These are phyloP conservation scores for Solanum etuberosum DNA, from an alignment of 257 asterid species.

Conservation along the genomic window DNA sequence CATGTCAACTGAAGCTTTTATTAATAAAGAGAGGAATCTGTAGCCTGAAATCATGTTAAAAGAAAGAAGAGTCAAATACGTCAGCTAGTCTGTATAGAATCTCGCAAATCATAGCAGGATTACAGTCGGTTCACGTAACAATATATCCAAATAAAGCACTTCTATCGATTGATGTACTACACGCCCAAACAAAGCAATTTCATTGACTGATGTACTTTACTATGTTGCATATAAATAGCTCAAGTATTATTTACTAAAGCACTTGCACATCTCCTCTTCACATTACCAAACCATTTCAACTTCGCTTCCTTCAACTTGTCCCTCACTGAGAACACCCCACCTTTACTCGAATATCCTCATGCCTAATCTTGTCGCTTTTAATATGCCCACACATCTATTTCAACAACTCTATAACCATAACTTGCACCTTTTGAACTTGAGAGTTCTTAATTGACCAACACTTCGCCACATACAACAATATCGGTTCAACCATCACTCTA, in stretches of 20 bases:
- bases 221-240: not conserved
- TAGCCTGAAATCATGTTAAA: not conserved
- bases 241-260: not conserved
- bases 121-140: not conserved
- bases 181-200: not conserved
- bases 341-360: not conserved
- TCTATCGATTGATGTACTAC: not conserved
- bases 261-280: not conserved
- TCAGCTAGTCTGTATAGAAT: not conserved
- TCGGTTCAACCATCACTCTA: not conserved
- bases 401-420: not conserved
- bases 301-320: not conserved
- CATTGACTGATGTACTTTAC: not conserved
- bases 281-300: not conserved
- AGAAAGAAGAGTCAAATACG: not conserved
- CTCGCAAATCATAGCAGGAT: rapidly evolving
- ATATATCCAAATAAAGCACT: not conserved
- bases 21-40: not conserved
- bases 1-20: not conserved
- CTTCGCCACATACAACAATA: not conserved
- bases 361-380: not conserved
- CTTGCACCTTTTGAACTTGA: not conserved
- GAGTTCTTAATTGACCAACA: not conserved
- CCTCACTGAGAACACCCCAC: not conserved
- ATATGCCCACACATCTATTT: not conserved